phyloP scores from a whole-genome alignment of 2,329 filamentous ascomycete species.

The Botryotinia convoluta region DNA sequence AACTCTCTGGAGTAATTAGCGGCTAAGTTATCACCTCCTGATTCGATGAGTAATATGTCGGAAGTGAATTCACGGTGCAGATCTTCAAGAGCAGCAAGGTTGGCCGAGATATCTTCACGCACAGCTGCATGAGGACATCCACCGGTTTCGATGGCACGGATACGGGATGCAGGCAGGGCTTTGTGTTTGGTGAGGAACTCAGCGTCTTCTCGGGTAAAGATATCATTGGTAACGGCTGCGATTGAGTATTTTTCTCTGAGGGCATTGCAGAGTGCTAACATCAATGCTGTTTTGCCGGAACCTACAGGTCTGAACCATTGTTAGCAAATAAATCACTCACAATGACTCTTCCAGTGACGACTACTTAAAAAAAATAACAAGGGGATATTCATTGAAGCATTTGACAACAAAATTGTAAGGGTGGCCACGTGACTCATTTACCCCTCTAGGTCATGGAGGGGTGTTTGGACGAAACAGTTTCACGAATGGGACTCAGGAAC shows the following conservation, averaged over 20 bases:
- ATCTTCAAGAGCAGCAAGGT: constrained; percentile 88
- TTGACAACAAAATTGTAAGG: not conserved
- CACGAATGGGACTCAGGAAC: constrained; percentile 6
- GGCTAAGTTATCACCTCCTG: constrained; percentile 91
- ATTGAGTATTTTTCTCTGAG: constrained; percentile 80
- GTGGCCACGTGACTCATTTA: constrained; percentile 20
- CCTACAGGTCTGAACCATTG: constrained; percentile 71
- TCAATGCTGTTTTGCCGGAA: constrained; percentile 94
- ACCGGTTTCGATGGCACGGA: constrained; percentile 94
- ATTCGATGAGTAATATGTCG: constrained; percentile 90
- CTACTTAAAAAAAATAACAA: not conserved
- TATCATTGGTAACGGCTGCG: constrained; percentile 97
- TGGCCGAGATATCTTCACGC: constrained; percentile 92
- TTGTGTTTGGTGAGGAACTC: constrained; percentile 89
- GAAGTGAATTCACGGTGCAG: constrained; percentile 77
- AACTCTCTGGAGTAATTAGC: constrained; percentile 95
- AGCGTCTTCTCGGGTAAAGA: constrained; percentile 97
- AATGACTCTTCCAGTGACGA: not conserved
- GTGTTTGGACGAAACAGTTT: not conserved
- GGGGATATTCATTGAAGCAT: not conserved
- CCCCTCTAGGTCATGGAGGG: constrained; percentile 22
- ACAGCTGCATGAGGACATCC: constrained; percentile 97
- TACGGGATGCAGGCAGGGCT: constrained; percentile 78
- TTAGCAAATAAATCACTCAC: not conserved
- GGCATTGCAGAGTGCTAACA: constrained; percentile 86